A percentile compares a stretch with the other conserved stretches of the same genome.
phyloP scores from a whole-genome alignment of 2,329 filamentous ascomycete species.

The Fusarium oligoseptatum region DNA sequence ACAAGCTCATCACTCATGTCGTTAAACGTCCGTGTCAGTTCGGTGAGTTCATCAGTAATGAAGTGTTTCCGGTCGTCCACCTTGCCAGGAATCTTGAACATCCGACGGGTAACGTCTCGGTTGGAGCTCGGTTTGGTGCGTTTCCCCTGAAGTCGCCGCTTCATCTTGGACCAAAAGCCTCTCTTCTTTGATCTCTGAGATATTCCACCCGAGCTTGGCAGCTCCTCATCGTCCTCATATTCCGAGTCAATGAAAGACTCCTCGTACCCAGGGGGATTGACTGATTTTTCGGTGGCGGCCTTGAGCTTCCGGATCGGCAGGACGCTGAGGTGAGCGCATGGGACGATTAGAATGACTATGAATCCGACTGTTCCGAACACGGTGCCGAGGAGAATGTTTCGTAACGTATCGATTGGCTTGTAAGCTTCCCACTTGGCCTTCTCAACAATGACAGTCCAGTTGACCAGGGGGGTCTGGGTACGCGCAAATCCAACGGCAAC shows the following conservation, averaged over 20 bases:
- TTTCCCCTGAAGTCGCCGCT: conserved; percentile 53
- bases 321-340: conserved; percentile 85
- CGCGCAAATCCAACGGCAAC: conserved; percentile 88
- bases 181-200: conserved; percentile 62
- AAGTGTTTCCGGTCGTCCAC: conserved; percentile 81
- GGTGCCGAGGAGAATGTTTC: conserved; percentile 84
- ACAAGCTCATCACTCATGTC: conserved; percentile 93
- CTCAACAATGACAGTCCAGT: conserved; percentile 88
- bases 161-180: conserved; percentile 55
- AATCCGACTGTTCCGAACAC: conserved; percentile 86
- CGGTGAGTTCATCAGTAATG: conserved; percentile 87
- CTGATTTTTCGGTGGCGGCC: conserved; percentile 79
- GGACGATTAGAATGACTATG: conserved; percentile 78
- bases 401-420: conserved; percentile 79
- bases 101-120: conserved; percentile 60
- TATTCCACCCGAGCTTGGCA: conserved; percentile 56
- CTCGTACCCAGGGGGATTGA: conserved; percentile 74
- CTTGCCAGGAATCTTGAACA: conserved; percentile 87
- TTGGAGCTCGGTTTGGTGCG: conserved; percentile 48
- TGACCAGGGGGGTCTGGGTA: conserved; percentile 74
- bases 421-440: conserved; percentile 81
- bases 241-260: conserved; percentile 60
- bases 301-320: conserved; percentile 83
- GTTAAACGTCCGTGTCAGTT: conserved; percentile 88
- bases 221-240: conserved; percentile 57